phyloP scores from a whole-genome alignment of 2,329 filamentous ascomycete genomes.

The Pestalotiopsis sp. region DNA sequence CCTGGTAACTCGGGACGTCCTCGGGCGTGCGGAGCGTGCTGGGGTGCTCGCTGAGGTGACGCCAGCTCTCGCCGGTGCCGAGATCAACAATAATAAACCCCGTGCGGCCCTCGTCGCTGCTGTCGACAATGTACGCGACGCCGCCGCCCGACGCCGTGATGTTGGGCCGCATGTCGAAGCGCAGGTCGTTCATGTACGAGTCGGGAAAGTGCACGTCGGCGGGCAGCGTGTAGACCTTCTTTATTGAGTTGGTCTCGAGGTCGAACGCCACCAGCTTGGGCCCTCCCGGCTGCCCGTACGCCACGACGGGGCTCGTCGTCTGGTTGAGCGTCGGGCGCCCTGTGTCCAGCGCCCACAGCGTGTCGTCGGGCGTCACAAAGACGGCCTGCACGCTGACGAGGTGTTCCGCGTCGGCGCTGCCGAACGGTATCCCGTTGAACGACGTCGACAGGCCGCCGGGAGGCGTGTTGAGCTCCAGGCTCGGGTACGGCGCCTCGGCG shows the following conservation, averaged over 20 bases:
- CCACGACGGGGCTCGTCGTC: slow-evolving; percentile 38
- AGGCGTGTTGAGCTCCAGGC: slow-evolving; percentile 36
- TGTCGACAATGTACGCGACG: slow-evolving; percentile 48
- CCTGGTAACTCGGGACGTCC: slow-evolving; percentile 36
- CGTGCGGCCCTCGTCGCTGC: slow-evolving; percentile 45
- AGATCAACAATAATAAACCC: slow-evolving; percentile 50
- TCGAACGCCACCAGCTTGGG: slow-evolving; percentile 47
- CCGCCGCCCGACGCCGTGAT: slow-evolving; percentile 39
- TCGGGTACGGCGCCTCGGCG: slow-evolving; percentile 48
- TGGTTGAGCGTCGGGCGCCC: slow-evolving; percentile 44
- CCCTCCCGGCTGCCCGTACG: slow-evolving; percentile 46
- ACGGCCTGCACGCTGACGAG: slow-evolving; percentile 48
- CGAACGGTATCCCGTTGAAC: slow-evolving; percentile 44
- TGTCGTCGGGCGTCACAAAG: slow-evolving; percentile 46
- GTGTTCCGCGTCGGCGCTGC: slow-evolving; percentile 40
- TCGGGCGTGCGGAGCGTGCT: slow-evolving; percentile 29
- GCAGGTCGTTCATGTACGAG: slow-evolving; percentile 48
- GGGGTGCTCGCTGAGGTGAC: slow-evolving; percentile 36
- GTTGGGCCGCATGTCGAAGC: slow-evolving; percentile 46
- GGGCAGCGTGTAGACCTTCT: slow-evolving; percentile 43
- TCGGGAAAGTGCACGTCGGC: slow-evolving; percentile 45
- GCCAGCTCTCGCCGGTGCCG: slow-evolving; percentile 42
- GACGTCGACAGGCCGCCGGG: slow-evolving; percentile 29
- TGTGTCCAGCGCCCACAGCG: slow-evolving; percentile 48
- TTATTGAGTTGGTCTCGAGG: slow-evolving; percentile 39